Evolutionary conservation across 225 moss, liverwort and hornwort genomes (phyloP).

Genomic region (Anthoceros angustus): DNA sequence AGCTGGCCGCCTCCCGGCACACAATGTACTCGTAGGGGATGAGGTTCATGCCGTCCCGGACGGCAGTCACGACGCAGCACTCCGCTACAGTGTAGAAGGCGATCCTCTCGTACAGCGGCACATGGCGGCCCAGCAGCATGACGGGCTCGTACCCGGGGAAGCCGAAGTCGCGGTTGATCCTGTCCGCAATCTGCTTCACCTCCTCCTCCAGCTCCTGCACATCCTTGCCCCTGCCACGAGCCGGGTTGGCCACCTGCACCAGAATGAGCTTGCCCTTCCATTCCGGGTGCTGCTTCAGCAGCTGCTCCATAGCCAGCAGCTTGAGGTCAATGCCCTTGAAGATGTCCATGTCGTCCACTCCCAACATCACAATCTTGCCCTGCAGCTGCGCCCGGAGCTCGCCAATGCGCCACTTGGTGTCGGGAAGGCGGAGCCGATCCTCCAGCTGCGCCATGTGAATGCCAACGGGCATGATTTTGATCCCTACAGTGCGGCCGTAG

Average conservation of each 20-base stretch:
- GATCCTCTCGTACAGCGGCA: slow-evolving; percentile 64
- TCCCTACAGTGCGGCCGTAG: slow-evolving; percentile 90
- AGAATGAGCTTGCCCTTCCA: slow-evolving; percentile 72
- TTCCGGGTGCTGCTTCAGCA: slow-evolving; percentile 57
- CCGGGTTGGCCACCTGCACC: slow-evolving; percentile 90
- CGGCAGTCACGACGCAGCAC: slow-evolving; percentile 87
- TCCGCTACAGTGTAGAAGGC: slow-evolving; percentile 90
- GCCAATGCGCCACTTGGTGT: slow-evolving; percentile 47
- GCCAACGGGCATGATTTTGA: slow-evolving; percentile 94
- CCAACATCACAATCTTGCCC: slow-evolving; percentile 79
- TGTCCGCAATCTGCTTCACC: slow-evolving; percentile 48
- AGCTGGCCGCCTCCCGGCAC: slow-evolving; percentile 53
- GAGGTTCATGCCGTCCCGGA: slow-evolving; percentile 92
- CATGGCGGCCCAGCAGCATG: slow-evolving; percentile 46
- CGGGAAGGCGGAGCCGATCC: slow-evolving; percentile 42
- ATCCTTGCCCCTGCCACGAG: slow-evolving; percentile 81
- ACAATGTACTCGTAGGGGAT: slow-evolving; percentile 94
- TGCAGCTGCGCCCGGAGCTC: slow-evolving; percentile 57
- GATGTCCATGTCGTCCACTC: slow-evolving; percentile 98
- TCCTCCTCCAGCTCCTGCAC: slow-evolving; percentile 62
- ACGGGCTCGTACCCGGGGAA: slow-evolving; percentile 52
- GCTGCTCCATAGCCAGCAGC: slow-evolving; percentile 88
- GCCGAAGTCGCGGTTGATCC: slow-evolving; percentile 71
- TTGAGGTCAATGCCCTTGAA: slow-evolving; percentile 96
- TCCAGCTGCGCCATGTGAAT: slow-evolving; percentile 73